Conservation (phyloP, 768 basidiomycete species). For the Leccinum variicolor region DNA sequence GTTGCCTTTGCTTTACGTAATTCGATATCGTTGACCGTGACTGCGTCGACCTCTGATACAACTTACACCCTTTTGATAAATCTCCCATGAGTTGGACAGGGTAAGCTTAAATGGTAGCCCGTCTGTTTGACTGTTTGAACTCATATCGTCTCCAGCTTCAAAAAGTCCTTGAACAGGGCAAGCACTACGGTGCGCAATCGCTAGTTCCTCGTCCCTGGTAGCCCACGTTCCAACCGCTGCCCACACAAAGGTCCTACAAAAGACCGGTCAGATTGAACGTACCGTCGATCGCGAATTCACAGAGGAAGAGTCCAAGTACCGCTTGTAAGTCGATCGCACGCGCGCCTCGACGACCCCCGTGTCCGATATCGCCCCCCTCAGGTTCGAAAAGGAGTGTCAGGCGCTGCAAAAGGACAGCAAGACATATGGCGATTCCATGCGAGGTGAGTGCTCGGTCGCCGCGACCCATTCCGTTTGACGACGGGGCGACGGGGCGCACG, state of each 20-base stretch:
- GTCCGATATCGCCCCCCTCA: slow-evolving; percentile 28
- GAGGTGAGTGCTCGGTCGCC: slow-evolving; percentile 44
- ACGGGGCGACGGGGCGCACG: neutral
- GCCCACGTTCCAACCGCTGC: slow-evolving; percentile 4
- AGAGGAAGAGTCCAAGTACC: slow-evolving; percentile 88
- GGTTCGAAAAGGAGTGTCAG: slow-evolving; percentile 96
- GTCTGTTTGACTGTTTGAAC: neutral
- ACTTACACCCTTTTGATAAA: neutral
- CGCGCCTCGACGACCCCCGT: neutral
- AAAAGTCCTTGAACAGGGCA: slow-evolving; percentile 89
- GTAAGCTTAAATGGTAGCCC: slow-evolving; percentile 25
- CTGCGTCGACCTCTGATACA: neutral
- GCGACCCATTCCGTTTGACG: neutral
- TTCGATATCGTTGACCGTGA: neutral
- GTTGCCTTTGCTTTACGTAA: slow-evolving; percentile 17
- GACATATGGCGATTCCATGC: slow-evolving; percentile 91
- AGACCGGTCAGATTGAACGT: slow-evolving; percentile 96
- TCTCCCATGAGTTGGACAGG: slow-evolving; percentile 54
- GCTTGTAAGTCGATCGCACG: slow-evolving; percentile 53
- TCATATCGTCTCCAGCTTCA: slow-evolving; percentile 55
- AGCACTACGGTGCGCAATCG: slow-evolving; percentile 72
- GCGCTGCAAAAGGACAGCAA: slow-evolving; percentile 94
- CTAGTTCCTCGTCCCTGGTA: slow-evolving; percentile 4
- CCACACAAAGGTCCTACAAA: slow-evolving; percentile 75
- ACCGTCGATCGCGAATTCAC: slow-evolving; percentile 93